Percentiles rank a stretch among this genome's conserved stretches.
Evolutionary conservation across 2,329 filamentous ascomycete species (phyloP).

Genomic region (Diplodia sapinea): DNA sequence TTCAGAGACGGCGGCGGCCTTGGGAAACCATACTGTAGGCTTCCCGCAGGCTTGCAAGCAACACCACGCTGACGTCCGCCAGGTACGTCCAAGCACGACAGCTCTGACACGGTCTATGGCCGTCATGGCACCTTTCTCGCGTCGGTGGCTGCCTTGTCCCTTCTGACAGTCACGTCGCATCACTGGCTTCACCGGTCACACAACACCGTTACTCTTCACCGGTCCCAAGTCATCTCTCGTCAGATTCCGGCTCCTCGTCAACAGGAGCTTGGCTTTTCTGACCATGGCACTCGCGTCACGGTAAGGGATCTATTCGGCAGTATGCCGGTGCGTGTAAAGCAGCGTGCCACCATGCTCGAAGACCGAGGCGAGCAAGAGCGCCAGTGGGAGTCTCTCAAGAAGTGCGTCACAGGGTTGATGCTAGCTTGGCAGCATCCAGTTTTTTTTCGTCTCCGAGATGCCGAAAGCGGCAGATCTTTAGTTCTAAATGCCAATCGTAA

Average conservation of each 20-base stretch:
- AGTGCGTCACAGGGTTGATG: slow-evolving; percentile 66
- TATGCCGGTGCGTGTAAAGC: slow-evolving; percentile 89
- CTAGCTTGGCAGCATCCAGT: slow-evolving; percentile 69
- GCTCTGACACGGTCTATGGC: slow-evolving; percentile 62
- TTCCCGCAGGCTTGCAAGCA: slow-evolving; percentile 34
- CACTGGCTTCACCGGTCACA: slow-evolving; percentile 65
- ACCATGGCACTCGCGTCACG: slow-evolving; percentile 75
- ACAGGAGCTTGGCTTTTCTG: slow-evolving; percentile 60
- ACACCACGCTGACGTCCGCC: slow-evolving; percentile 34
- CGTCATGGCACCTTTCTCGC: slow-evolving; percentile 76
- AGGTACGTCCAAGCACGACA: slow-evolving; percentile 78
- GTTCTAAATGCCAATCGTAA: slow-evolving; percentile 36
- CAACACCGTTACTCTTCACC: slow-evolving; percentile 72
- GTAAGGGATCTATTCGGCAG: slow-evolving; percentile 85
- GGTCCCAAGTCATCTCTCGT: slow-evolving; percentile 68
- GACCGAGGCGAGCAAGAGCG: slow-evolving; percentile 60
- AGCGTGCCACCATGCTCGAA: slow-evolving; percentile 65
- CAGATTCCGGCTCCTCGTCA: slow-evolving; percentile 66
- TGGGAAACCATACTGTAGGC: slow-evolving; percentile 73
- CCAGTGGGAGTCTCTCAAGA: slow-evolving; percentile 70
- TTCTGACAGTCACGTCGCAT: slow-evolving; percentile 77
- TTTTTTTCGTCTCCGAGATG: slow-evolving; percentile 65
- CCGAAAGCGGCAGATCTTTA: slow-evolving; percentile 47
- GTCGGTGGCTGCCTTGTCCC: slow-evolving; percentile 74
- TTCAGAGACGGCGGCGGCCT: slow-evolving; percentile 74